These are phyloP conservation scores for Hirsutella minnesotensis DNA, from an alignment of 2,329 filamentous ascomycete species.

Conservation along the genomic window DNA sequence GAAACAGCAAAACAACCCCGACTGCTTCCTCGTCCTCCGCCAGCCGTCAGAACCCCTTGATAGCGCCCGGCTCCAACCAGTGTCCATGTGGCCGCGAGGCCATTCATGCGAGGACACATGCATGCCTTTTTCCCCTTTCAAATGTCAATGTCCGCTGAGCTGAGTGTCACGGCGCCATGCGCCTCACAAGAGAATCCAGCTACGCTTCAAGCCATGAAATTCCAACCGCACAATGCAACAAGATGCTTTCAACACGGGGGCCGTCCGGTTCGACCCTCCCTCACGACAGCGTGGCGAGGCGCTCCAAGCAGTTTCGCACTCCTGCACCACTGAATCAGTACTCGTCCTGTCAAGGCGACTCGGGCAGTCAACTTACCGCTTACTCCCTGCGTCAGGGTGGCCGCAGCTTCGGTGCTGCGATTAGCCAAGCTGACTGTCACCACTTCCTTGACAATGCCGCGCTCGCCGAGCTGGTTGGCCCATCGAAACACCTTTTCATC, in stretches of 20 bases:
- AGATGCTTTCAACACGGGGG: background rate
- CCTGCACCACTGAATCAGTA: constrained; percentile 14
- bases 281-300: constrained; percentile 21
- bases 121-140: too few species aligned
- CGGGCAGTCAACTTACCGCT: constrained; percentile 51
- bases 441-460: constrained; percentile 52
- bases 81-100: too few species aligned
- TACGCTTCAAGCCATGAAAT: too few species aligned
- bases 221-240: too few species aligned
- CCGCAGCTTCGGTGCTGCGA: constrained; percentile 76
- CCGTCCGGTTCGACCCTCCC: too few species aligned
- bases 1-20: too few species aligned
- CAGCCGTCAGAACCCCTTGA: too few species aligned
- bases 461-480: constrained; percentile 65
- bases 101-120: too few species aligned
- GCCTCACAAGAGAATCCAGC: background rate
- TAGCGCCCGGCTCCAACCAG: too few species aligned
- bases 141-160: too few species aligned
- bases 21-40: too few species aligned
- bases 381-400: constrained; percentile 81
- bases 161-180: too few species aligned
- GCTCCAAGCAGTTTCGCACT: constrained; percentile 30
- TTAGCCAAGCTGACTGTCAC: constrained; percentile 79
- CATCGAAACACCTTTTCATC: constrained; percentile 91
- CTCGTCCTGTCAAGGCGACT: background rate